Evolutionary conservation across 2,329 filamentous ascomycete species (phyloP), one percentile per base, ranked within the genome.

Genomic region (Elsinoe arachidis): DNA sequence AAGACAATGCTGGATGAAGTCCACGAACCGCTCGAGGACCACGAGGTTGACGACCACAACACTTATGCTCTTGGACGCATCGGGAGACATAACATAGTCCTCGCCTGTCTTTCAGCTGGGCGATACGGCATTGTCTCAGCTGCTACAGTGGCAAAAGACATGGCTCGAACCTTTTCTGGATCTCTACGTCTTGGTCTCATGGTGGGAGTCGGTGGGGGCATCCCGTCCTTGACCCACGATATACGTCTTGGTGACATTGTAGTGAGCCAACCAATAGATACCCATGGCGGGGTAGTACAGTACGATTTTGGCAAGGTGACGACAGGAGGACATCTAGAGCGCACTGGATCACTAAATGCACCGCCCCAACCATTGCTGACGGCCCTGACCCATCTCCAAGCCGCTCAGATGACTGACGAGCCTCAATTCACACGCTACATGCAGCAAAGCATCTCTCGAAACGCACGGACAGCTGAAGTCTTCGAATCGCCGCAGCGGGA

Each of bases 231-330:
- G 9, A 37, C 56, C 11, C n/a, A 41, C 3, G 64, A 67, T n/a
- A 63, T 68, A 6, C 62, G 63, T 1, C 63, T 68, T 4, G 67
- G 66, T 1, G 66, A 68, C 41, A 51, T 68, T 12, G 63, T 65
- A 0, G 61, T 68, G 9, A 65, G 66, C 54, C 57, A 58, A n/a
- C 65, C 65, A 1, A 38, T 30, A 0, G 58, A 51, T 0, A 49
- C 23, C 2, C 52, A 30, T 21, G 64, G 61, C 1, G 65, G 65
- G 3, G 64, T 68, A 0, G 56, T 66, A 5, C 63, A 68, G 34
- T 65, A 65, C 37, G 63, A 66, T 37, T 43, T 65, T 2, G 61
- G 60, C 5, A 68, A 68, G 30, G 43, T 38, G 1, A 58, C 53
- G 1, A 37, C 12, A 10, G 15, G 6, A 12, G 43, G 43, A n/a